These are phyloP conservation scores for Trematosphaeria pertusa DNA, from an alignment of 2,329 filamentous ascomycete genomes.

Conservation along the genomic window DNA sequence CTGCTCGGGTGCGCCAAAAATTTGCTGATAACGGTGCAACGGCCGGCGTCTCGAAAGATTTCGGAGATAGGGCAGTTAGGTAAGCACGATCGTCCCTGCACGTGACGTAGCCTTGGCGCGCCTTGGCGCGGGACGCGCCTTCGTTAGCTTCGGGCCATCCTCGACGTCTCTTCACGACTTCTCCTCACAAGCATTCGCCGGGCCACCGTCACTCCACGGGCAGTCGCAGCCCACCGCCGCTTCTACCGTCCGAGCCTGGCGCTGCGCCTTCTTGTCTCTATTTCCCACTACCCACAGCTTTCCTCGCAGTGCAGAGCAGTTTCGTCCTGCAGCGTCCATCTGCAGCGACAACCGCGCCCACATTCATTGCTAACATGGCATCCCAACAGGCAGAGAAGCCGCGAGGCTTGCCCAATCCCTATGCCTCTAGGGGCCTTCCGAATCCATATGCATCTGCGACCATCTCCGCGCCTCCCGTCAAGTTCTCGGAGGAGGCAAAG, in stretches of 20 bases:
- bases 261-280: background rate
- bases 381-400: slow-evolving; percentile 32
- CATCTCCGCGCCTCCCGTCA: slow-evolving; percentile 35
- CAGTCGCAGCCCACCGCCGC: too few relatives aligned
- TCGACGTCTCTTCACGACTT: background rate
- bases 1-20: slow-evolving; percentile 24
- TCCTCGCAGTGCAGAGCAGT: background rate
- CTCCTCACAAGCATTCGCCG: background rate
- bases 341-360: background rate
- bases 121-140: background rate
- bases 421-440: slow-evolving; percentile 31
- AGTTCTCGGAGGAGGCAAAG: slow-evolving; percentile 37
- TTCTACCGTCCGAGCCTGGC: background rate
- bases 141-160: background rate
- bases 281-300: background rate
- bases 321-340: background rate
- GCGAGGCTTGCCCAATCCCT: slow-evolving; percentile 35
- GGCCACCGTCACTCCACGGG: too few relatives aligned
- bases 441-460: slow-evolving; percentile 38
- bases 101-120: background rate
- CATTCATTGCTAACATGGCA: slow-evolving; percentile 29
- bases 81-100: background rate
- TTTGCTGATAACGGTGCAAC: slow-evolving; percentile 2
- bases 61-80: background rate
- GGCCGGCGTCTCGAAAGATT: background rate